Evolutionary conservation across 768 basidiomycete genomes (phyloP), one percentile per base, ranked within the genome.

Genomic region (Roridomyces roridus): DNA sequence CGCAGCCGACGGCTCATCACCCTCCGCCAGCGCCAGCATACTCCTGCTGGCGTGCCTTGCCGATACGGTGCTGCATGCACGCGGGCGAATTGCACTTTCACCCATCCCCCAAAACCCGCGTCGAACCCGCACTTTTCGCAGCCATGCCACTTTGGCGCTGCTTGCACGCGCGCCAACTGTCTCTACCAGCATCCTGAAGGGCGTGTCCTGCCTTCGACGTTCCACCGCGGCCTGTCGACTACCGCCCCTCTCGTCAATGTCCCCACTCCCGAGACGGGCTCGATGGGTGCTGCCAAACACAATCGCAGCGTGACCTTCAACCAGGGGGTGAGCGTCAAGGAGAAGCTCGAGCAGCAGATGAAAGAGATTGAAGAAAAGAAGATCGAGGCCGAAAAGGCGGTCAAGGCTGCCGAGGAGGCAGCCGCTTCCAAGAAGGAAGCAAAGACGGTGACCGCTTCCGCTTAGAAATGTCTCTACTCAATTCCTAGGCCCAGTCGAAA

Each of bases 131-230:
- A 80, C 29, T 77, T 75, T 45, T 67, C 74, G 34, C 76, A 78
- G 64, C 84, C 82, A 25, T 98, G 96, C 73, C 85, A 89, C 49
- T 98, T 92, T 65, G 96, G 93, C 20, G 77, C 89, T 14, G 83
- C 77, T 18, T 98, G 96, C 72, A 97, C 94, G 9, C 86, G 93
- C 51, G 85, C 87, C 29, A 82, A 86, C 60, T 98, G 96, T 71
- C 74, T 86, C n/a, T 99, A 89, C 80, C 86, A 91, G 60, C 96
- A 99, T 68, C 96, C 96, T 0, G 86, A 91, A 53, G 90, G 89
- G 10, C 88, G 92, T 12, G 89, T 91, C 21, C 79, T 93, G 8
- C 92, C 92, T 4, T 79, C 85, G 4, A 77, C 86, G 12, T 94
- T 94, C 81, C 90, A 94, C 67, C 87, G 91, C 20, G 91, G 92